Evolutionary conservation across 352 stramenopile genomes (phyloP).

Genomic region (Pelagophyceae sp.): DNA sequence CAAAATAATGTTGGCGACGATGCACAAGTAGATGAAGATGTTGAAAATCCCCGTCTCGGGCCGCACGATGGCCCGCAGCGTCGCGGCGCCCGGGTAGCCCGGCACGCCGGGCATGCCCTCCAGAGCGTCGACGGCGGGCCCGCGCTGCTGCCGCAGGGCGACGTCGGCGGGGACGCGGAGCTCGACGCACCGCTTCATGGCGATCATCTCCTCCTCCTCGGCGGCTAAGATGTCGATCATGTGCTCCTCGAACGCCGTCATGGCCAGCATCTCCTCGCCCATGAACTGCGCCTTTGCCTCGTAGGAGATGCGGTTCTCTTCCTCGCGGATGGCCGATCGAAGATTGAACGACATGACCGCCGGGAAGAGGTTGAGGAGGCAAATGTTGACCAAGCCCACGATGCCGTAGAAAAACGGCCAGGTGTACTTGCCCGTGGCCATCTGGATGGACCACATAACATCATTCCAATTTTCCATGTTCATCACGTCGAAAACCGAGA

Average conservation of each 20-base stretch:
- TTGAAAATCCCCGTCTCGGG: conserved; percentile 9
- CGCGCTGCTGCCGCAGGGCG: neutral
- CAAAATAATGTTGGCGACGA: neutral
- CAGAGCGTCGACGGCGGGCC: neutral
- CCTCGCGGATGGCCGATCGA: conserved; percentile 11
- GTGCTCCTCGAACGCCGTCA: conserved; percentile 17
- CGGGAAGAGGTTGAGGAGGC: conserved; percentile 12
- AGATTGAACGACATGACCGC: conserved; percentile 20
- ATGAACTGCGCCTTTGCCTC: conserved; percentile 12
- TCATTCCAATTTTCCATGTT: conserved; percentile 20
- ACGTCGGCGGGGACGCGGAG: neutral
- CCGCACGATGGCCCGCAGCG: neutral
- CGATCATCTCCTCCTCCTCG: conserved; percentile 8
- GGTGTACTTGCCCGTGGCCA: neutral
- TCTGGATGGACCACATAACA: conserved; percentile 12
- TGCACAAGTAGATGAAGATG: conserved; percentile 17
- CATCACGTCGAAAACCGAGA: conserved; percentile 17
- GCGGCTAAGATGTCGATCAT: conserved; percentile 17
- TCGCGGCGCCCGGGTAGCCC: neutral
- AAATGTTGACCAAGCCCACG: conserved; percentile 9
- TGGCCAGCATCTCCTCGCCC: conserved; percentile 9
- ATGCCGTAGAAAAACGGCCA: conserved; percentile 17
- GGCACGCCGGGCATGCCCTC: neutral
- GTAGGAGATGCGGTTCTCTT: neutral
- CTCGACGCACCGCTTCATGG: neutral